phyloP scores from a whole-genome alignment of 371 early-diverging fungal species.

The Mortierella sp. region DNA sequence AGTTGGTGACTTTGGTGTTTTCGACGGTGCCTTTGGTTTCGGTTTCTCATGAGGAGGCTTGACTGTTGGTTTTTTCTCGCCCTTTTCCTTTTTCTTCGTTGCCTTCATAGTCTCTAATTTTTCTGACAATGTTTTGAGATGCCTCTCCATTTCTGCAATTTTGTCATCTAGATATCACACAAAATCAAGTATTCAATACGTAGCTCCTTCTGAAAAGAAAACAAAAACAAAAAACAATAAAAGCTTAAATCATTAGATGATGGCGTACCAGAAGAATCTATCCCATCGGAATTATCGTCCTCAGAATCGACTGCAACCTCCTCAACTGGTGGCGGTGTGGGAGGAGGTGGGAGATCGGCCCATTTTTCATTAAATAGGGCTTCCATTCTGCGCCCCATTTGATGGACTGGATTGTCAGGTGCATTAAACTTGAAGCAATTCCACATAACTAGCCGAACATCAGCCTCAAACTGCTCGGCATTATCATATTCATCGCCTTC shows the following conservation, averaged over 20 bases:
- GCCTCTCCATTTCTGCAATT: slow-evolving; percentile 74
- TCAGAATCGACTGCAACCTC: slow-evolving; percentile 57
- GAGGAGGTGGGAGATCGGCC: slow-evolving; percentile 72
- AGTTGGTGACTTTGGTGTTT: slow-evolving; percentile 17
- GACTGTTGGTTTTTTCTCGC: slow-evolving; percentile 47
- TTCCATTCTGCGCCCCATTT: slow-evolving; percentile 85
- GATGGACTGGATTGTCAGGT: slow-evolving; percentile 88
- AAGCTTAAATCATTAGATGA: background rate
- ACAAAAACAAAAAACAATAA: background rate
- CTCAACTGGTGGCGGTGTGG: slow-evolving; percentile 37
- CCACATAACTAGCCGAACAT: slow-evolving; percentile 89
- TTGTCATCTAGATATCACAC: slow-evolving; percentile 58
- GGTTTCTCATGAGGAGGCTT: slow-evolving; percentile 35
- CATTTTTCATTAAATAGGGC: slow-evolving; percentile 89
- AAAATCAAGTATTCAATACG: background rate
- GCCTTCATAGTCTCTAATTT: slow-evolving; percentile 76
- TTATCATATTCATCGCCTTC: slow-evolving; percentile 79
- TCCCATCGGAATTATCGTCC: slow-evolving; percentile 61
- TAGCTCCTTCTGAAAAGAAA: background rate
- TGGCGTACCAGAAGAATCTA: slow-evolving; percentile 32
- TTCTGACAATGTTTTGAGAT: slow-evolving; percentile 72
- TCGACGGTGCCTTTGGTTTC: slow-evolving; percentile 25
- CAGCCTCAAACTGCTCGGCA: slow-evolving; percentile 85
- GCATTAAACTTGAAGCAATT: slow-evolving; percentile 98
- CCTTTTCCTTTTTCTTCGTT: slow-evolving; percentile 66